Percentiles rank a stretch among this genome's conserved stretches.
Evolutionary conservation across 2,329 filamentous ascomycete genomes (phyloP).

Genomic region (Alternaria rosae): DNA sequence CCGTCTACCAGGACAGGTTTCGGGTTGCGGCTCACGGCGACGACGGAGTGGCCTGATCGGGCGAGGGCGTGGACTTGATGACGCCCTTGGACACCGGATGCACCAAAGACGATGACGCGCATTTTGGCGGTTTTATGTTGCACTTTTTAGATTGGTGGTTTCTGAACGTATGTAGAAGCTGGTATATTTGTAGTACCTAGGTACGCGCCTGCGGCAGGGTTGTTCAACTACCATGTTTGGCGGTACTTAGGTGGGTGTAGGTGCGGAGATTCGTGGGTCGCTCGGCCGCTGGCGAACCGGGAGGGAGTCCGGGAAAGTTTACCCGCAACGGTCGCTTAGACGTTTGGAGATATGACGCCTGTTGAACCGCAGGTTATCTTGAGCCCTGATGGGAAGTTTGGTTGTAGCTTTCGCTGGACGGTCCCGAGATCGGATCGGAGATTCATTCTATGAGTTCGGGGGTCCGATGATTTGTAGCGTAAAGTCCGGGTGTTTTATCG

Average conservation of each 20-base stretch:
- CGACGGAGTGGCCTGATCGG: slow-evolving; percentile 33
- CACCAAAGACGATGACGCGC: slow-evolving; percentile 40
- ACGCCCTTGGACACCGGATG: slow-evolving; percentile 40
- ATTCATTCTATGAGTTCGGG: neutral
- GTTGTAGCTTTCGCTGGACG: neutral
- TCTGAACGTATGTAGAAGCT: neutral
- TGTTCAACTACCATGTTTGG: neutral
- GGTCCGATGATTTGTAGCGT: neutral
- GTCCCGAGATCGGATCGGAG: neutral
- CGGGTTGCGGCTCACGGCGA: slow-evolving; percentile 37
- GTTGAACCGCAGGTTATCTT: neutral
- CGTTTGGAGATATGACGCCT: neutral
- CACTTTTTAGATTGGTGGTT: neutral
- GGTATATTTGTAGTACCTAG: neutral
- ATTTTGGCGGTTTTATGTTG: slow-evolving; percentile 11
- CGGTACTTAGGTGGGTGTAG: neutral
- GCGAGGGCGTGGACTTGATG: slow-evolving; percentile 38
- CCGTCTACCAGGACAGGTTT: slow-evolving; percentile 22
- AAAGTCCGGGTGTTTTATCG: neutral
- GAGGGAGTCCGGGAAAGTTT: neutral
- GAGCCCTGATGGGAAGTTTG: neutral
- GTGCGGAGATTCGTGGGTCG: neutral
- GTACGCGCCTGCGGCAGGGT: neutral
- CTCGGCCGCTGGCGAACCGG: neutral
- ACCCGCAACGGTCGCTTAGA: neutral